Evolutionary conservation across 257 asterid genomes (phyloP).

Genomic region (Ligustrum vulgare): DNA sequence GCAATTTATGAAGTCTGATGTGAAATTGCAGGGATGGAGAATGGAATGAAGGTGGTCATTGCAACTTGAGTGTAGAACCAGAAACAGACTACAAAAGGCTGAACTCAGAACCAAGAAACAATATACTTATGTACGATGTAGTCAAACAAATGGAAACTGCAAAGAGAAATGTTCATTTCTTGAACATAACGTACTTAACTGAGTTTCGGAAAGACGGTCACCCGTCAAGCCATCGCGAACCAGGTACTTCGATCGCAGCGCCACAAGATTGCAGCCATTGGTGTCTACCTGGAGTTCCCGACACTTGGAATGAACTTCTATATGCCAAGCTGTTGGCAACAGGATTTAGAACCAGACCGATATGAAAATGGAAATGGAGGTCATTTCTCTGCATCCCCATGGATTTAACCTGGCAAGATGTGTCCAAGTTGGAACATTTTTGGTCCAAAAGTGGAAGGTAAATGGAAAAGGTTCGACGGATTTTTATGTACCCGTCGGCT

Average conservation of each 20-base stretch:
- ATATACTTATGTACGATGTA: conserved; percentile 36
- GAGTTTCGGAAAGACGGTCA: conserved; percentile 72
- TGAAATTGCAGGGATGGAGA: conserved; percentile 41
- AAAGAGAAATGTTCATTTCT: conserved; percentile 27
- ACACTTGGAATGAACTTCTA: conserved; percentile 72
- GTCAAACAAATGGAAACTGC: conserved; percentile 39
- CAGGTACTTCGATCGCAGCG: conserved; percentile 51
- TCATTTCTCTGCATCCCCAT: not conserved
- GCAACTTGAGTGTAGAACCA: conserved; percentile 39
- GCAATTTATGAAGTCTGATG: not conserved
- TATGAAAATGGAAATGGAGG: conserved; percentile 11
- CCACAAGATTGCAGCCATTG: conserved; percentile 92
- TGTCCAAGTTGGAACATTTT: no score
- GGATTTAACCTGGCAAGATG: no score
- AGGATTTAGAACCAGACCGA: conserved; percentile 36
- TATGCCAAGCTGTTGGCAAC: conserved; percentile 49
- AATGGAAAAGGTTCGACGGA: no score
- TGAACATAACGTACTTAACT: conserved; percentile 67
- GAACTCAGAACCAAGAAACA: conserved; percentile 45
- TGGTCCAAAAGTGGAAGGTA: no score
- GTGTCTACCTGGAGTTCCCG: conserved; percentile 93
- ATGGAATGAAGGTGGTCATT: conserved; percentile 50
- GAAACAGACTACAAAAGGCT: conserved; percentile 45
- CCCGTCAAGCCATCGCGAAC: conserved; percentile 74
- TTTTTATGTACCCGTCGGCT: no score